phyloP scores from a whole-genome alignment of 2,329 filamentous ascomycete genomes.

The Cryphonectria radicalis region DNA sequence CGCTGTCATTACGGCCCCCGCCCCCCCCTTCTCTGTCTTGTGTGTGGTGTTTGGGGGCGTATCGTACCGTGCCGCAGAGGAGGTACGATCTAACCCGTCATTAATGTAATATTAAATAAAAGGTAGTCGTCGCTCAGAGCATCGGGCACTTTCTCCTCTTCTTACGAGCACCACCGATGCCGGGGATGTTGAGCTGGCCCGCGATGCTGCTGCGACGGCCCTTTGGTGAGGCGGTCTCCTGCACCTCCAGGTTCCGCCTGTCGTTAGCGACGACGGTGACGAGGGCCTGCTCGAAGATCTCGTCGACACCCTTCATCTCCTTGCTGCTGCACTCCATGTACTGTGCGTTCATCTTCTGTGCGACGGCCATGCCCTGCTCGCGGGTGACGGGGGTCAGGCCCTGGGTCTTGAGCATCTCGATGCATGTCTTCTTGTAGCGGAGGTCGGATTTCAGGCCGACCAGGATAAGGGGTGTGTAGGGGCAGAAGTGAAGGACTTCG shows the following conservation, averaged over 20 bases:
- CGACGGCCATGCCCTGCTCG: constrained; percentile 86
- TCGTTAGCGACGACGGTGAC: constrained; percentile 86
- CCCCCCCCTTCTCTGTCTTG: neutral
- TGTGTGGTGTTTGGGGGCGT: neutral
- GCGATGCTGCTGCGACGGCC: constrained; percentile 38
- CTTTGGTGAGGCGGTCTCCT: constrained; percentile 41
- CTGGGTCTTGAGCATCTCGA: constrained; percentile 98
- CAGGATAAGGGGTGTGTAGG: constrained; percentile 92
- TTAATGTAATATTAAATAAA: neutral
- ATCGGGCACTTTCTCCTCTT: constrained; percentile 86
- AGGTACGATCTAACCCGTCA: neutral
- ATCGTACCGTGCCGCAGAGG: neutral
- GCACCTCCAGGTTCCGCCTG: constrained; percentile 62
- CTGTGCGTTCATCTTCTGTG: constrained; percentile 88
- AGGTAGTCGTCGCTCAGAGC: constrained; percentile 56
- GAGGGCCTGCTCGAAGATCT: constrained; percentile 93
- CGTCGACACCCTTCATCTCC: constrained; percentile 93
- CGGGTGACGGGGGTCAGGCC: constrained; percentile 92
- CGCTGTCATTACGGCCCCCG: constrained; percentile 13
- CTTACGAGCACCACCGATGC: constrained; percentile 55
- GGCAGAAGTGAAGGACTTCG: constrained; percentile 98
- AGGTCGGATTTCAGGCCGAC: constrained; percentile 97
- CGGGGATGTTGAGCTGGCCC: constrained; percentile 43
- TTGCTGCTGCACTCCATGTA: constrained; percentile 99
- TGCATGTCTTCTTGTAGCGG: constrained; percentile 92